Base-by-base conservation (phyloP, 768 basidiomycete genomes). In the Suillus subaureus region DNA sequence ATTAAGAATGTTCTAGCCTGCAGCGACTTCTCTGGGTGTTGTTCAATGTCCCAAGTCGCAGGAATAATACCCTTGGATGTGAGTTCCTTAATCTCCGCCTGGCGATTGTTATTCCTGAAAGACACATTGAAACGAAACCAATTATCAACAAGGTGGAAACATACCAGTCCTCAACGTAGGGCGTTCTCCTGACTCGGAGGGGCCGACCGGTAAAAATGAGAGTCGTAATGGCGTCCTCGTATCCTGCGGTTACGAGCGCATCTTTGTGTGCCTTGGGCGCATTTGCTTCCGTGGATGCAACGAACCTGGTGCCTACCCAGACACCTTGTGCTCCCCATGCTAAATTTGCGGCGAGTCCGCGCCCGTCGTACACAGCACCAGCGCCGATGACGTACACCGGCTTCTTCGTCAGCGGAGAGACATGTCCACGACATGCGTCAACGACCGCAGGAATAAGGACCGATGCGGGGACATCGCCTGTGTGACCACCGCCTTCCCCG, bases 371-470 rank as follows among this genome's bases (percentile, higher is more conserved):
- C 23, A 98, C 91, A 0, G 94, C 96, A 39, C 96, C 96, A 6
- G 96, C 96, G 33, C 94, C 96, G 65, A 98, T 79, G 52, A 98
- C 93, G 72, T 93, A 92, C 13, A 97, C 83, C 0, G 93, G 93
- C 69, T 88, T 80, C 56, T 93, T 92, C 0, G 90, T 97, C 66
- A 97, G 78, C 12, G 94, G 89, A 0, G 91, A 92, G 69, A 80
- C 90, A 77, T 82, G 84, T 9, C 91, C 92, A 73, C 88, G 91
- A 73, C 89, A 89, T 28, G 85, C 87, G 71, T 96, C 94, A 55
- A 97, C 94, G 71, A 91, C 93, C 0, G 94, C 94, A 11, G 95
- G 94, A 66, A 98, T 94, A 69, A 98, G 87, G 73, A 98, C 86
- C 16, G 89, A 89, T 3, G 92, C 89, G 1, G 95, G 86, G 11